Evolutionary conservation across 1,284 basidiomycete genomes (phyloP).

Genomic region (Apiotrichum brassicae): DNA sequence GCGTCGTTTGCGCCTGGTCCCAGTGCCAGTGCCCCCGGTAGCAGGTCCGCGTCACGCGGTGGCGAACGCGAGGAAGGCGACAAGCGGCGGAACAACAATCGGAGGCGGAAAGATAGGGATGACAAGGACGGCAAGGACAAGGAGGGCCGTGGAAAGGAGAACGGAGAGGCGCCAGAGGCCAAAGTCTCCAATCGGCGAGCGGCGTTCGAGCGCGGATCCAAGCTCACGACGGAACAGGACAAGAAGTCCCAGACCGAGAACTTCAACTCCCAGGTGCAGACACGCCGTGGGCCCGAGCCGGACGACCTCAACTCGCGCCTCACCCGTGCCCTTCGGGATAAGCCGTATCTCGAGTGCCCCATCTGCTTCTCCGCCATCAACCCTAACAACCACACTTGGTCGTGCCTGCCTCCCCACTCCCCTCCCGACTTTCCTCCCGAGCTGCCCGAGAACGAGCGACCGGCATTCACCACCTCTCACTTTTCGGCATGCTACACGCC

Average conservation of each 20-base stretch:
- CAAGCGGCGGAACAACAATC: neutral
- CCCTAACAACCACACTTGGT: constrained; percentile 44
- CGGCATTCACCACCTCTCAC: constrained; percentile 60
- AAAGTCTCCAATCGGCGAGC: constrained; percentile 25
- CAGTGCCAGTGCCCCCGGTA: neutral
- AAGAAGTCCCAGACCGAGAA: constrained; percentile 17
- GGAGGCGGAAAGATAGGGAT: neutral
- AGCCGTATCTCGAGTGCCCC: constrained; percentile 45
- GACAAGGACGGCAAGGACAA: neutral
- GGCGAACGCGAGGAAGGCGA: constrained; percentile 1
- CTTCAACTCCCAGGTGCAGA: constrained; percentile 1
- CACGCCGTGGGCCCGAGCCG: constrained; percentile 22
- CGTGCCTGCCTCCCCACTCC: constrained; percentile 34
- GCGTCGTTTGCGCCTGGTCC: constrained; percentile 7
- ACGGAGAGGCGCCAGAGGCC: neutral
- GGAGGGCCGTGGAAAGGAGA: neutral
- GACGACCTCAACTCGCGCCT: constrained; percentile 43
- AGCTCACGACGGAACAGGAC: constrained; percentile 12
- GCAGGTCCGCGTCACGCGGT: neutral
- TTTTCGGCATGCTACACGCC: constrained; percentile 45
- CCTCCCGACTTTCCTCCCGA: constrained; percentile 14
- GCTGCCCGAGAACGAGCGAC: constrained; percentile 19
- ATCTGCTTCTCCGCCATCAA: constrained; percentile 46
- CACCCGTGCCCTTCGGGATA: constrained; percentile 34
- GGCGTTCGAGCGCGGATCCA: constrained; percentile 30